Evolutionary conservation across 331 rosid species (phyloP).

Genomic region (Quercus phellos): DNA sequence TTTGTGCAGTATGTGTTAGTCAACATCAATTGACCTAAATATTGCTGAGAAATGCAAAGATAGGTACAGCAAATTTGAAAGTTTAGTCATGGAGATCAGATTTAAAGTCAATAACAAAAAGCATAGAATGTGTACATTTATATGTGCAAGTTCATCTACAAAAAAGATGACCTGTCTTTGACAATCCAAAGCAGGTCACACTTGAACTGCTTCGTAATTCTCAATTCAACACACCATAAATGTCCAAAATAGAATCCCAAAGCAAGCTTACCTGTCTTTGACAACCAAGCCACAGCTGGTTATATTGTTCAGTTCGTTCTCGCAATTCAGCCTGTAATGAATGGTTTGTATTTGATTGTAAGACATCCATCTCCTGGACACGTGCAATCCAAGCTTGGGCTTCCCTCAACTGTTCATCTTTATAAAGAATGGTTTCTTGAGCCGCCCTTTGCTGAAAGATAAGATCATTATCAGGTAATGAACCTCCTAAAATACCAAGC

Average conservation of each 20-base stretch:
- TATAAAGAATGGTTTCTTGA: slow-evolving; percentile 77
- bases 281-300: slow-evolving; percentile 90
- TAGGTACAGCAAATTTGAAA: slow-evolving; percentile 6
- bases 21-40: not conserved
- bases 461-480: slow-evolving; percentile 17
- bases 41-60: not conserved
- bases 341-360: slow-evolving; percentile 81
- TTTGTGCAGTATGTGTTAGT: not conserved
- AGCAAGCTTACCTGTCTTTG: slow-evolving; percentile 80
- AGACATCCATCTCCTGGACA: slow-evolving; percentile 87
- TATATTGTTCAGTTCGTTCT: slow-evolving; percentile 88
- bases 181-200: not conserved
- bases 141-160: not conserved
- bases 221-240: not conserved
- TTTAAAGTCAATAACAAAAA: not conserved
- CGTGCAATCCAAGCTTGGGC: slow-evolving; percentile 95
- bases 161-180: not conserved
- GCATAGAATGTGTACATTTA: not conserved
- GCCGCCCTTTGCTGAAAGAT: slow-evolving; percentile 84
- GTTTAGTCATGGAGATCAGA: not conserved
- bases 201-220: not conserved
- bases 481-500: not conserved
- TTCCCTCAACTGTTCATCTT: slow-evolving; percentile 89
- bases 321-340: slow-evolving; percentile 83
- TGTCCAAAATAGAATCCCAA: not conserved